Base-by-base conservation (phyloP, 441 rosid genomes). In the Euphorbia corollata region DNA sequence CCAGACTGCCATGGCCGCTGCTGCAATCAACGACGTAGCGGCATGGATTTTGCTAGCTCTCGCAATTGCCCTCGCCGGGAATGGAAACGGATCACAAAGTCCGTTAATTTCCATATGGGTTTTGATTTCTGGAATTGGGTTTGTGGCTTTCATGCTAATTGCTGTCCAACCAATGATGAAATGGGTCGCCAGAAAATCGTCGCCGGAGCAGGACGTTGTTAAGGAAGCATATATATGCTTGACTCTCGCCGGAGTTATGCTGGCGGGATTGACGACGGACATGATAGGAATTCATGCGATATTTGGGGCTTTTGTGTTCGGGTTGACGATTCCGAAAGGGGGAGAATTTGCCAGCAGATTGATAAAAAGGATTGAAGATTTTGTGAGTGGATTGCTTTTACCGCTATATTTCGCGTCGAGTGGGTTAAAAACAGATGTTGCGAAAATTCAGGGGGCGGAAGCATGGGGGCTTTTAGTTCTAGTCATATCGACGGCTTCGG, bases 351-450 rank as follows among this genome's bases (percentile, higher is more conserved):
- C 87, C 0, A 81, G 61, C 71, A 61, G 79, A 59, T 62, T 89
- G 73, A 81, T 85, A 13, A 76, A 80, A 63, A 74, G 87, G 74
- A 83, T 84, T 19, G 92, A 89, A 66, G 91, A 89, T 68, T 83
- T 89, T 59, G 87, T 87, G 1, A 66, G 86, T 22, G 85, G 89
- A 50, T 75, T 89, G 74, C 83, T 89, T 39, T 80, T 87, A 34
- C 91, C 92, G 2, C 85, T 87, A 15, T 87, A 87, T 70, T 89
- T 89, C 47, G 92, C 92, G 0, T 84, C 96, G 12, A 89, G 92
- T 63, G 96, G 96, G 11, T 55, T 87, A 15, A 85, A 84, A 59
- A 89, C 92, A 0, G 74, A 89, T 59, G 88, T 89, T 38, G 73
- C 87, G 0, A 72, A 79, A 30, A 87, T 87, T 2, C 69, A n/a